phyloP scores from a whole-genome alignment of 192 early-diverging fungal genomes.

The Kickxella alabastrina region DNA sequence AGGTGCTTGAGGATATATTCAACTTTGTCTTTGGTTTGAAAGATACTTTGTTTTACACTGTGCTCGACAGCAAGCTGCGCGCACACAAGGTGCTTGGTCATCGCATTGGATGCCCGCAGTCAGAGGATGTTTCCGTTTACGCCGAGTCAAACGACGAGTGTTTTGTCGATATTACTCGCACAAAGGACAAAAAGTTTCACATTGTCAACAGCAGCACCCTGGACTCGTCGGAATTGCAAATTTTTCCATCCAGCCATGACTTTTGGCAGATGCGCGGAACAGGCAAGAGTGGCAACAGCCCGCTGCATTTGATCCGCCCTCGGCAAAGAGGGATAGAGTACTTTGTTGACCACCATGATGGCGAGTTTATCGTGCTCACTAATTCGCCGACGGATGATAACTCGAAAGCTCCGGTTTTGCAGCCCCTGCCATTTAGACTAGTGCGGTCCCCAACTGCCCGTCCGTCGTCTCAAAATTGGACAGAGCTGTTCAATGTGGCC shows the following conservation, averaged over 20 bases:
- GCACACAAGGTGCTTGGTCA: conserved; percentile 55
- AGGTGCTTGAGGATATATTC: conserved; percentile 47
- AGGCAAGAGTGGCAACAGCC: background rate
- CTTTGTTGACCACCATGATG: conserved; percentile 71
- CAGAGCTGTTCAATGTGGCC: conserved; percentile 55
- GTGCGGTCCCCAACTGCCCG: conserved; percentile 47
- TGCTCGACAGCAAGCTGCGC: conserved; percentile 64
- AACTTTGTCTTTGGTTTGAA: conserved; percentile 67
- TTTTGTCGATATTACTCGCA: conserved; percentile 72
- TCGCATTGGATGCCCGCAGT: conserved; percentile 13
- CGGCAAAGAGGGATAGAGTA: conserved; percentile 62
- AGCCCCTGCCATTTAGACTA: conserved; percentile 58
- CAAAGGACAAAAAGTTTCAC: conserved; percentile 67
- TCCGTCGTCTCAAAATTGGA: conserved; percentile 53
- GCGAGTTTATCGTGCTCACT: conserved; percentile 46
- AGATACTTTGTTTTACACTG: conserved; percentile 63
- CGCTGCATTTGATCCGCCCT: conserved; percentile 51
- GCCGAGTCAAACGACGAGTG: conserved; percentile 60
- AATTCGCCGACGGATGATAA: conserved; percentile 27
- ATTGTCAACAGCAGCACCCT: conserved; percentile 69
- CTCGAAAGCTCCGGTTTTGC: conserved; percentile 19
- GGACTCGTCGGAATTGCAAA: conserved; percentile 62
- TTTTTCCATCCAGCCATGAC: conserved; percentile 46
- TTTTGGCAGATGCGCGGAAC: conserved; percentile 10
- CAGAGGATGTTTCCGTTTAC: conserved; percentile 47